These are phyloP conservation scores for Hemileccinum rubropunctum DNA, from an alignment of 768 basidiomycete species.

Conservation along the genomic window DNA sequence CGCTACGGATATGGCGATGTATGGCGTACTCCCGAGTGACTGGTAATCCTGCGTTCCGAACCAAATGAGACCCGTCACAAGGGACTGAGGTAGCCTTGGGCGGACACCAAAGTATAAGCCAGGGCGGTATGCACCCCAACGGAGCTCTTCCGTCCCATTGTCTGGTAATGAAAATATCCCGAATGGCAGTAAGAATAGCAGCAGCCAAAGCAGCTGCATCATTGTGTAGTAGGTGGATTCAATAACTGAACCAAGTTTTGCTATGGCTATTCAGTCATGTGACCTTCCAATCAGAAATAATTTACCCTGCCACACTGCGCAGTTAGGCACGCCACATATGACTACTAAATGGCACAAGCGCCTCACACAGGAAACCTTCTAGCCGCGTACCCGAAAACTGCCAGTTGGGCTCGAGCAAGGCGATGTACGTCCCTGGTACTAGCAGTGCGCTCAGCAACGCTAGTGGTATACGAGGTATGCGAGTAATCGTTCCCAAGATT, in stretches of 20 bases:
- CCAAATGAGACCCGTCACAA: slow-evolving; percentile 94
- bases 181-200: slow-evolving; percentile 23
- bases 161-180: slow-evolving; percentile 16
- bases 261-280: too few species aligned
- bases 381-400: too few species aligned
- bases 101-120: slow-evolving; percentile 94
- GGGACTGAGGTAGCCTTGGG: slow-evolving; percentile 81
- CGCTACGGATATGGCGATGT: not conserved
- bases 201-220: slow-evolving; percentile 27
- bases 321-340: too few species aligned
- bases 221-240: not conserved
- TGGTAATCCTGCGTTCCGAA: slow-evolving; percentile 85
- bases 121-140: slow-evolving; percentile 83
- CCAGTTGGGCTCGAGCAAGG: too few species aligned
- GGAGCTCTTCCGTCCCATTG: slow-evolving; percentile 40
- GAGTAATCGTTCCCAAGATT: too few species aligned
- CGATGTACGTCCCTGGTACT: too few species aligned
- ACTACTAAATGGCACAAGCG: not conserved
- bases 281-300: too few species aligned
- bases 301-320: too few species aligned
- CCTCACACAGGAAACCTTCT: not conserved
- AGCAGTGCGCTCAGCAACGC: too few species aligned
- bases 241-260: too few species aligned
- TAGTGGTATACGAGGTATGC: too few species aligned
- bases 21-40: slow-evolving; percentile 59